phyloP scores from a whole-genome alignment of 2,329 filamentous ascomycete genomes.

The Polychaeton citri region DNA sequence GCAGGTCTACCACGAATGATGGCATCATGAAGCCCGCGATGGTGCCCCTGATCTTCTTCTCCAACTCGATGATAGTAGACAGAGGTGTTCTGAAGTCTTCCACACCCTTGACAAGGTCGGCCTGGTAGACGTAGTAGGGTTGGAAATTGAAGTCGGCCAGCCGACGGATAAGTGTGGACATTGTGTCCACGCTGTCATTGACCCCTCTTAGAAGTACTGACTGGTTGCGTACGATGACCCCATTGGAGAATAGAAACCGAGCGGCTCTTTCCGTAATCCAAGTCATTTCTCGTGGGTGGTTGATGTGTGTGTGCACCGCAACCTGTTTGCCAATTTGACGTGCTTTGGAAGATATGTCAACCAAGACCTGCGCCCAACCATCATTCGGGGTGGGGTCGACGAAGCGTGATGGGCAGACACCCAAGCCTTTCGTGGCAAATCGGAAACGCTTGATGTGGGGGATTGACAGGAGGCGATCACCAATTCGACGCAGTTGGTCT shows the following conservation, averaged over 20 bases:
- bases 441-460: conserved; percentile 47
- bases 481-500: conserved; percentile 40
- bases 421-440: conserved; percentile 49
- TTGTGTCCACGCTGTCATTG: conserved; percentile 42
- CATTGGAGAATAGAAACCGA: conserved; percentile 36
- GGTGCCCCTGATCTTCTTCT: conserved; percentile 44
- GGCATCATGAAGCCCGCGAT: conserved; percentile 52
- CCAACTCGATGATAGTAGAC: conserved; percentile 43
- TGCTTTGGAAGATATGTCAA: conserved; percentile 38
- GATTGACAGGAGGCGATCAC: conserved; percentile 42
- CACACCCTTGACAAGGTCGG: conserved; percentile 47
- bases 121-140: conserved; percentile 55
- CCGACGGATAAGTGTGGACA: conserved; percentile 39
- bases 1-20: conserved; percentile 50
- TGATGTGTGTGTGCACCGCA: conserved; percentile 53
- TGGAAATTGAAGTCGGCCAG: conserved; percentile 44
- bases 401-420: conserved; percentile 44
- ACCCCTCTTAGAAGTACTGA: conserved; percentile 45
- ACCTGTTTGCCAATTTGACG: conserved; percentile 43
- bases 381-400: conserved; percentile 37
- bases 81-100: conserved; percentile 52
- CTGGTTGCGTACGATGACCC: conserved; percentile 47
- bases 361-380: conserved; percentile 40
- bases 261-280: conserved; percentile 44
- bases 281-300: conserved; percentile 48